Percentiles rank a stretch among this genome's conserved stretches.
These are phyloP conservation scores for Punica granatum DNA, from an alignment of 345 rosid species.

Conservation along the genomic window DNA sequence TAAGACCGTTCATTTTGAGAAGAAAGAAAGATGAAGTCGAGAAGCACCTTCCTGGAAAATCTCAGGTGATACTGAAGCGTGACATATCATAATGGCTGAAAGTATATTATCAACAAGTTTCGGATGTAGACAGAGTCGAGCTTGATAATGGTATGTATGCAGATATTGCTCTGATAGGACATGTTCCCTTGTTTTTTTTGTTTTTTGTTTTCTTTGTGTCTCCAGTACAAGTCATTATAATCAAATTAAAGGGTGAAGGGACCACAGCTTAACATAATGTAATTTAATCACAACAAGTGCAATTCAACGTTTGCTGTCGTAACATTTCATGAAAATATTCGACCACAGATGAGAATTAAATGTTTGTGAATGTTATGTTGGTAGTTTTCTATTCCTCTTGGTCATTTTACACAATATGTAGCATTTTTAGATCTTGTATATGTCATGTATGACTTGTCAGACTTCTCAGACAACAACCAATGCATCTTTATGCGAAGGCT, in stretches of 20 bases:
- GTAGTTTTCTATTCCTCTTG: not conserved
- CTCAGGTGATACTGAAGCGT: constrained; percentile 94
- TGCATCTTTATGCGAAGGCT: not conserved
- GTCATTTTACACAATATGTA: not conserved
- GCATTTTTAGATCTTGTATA: not conserved
- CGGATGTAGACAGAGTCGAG: constrained; percentile 89
- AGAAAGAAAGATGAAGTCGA: constrained; percentile 98
- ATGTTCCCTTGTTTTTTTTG: not conserved
- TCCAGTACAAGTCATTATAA: not conserved
- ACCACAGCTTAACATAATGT: not conserved
- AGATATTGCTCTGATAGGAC: constrained; percentile 11
- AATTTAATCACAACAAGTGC: not conserved
- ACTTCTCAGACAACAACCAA: not conserved
- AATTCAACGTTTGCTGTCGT: not conserved
- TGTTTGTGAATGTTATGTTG: not conserved
- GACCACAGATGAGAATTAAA: not conserved
- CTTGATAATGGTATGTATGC: constrained; percentile 65
- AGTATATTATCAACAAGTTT: constrained; percentile 92
- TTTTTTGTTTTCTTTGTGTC: not conserved
- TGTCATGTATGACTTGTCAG: not conserved
- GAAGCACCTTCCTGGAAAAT: constrained; percentile 88
- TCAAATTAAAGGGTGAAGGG: not conserved
- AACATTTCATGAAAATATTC: not conserved
- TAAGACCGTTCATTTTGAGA: constrained; percentile 96
- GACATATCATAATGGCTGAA: constrained; percentile 99